Conservation (phyloP, 2,329 filamentous ascomycete genomes). For the Alternaria brassicae region DNA sequence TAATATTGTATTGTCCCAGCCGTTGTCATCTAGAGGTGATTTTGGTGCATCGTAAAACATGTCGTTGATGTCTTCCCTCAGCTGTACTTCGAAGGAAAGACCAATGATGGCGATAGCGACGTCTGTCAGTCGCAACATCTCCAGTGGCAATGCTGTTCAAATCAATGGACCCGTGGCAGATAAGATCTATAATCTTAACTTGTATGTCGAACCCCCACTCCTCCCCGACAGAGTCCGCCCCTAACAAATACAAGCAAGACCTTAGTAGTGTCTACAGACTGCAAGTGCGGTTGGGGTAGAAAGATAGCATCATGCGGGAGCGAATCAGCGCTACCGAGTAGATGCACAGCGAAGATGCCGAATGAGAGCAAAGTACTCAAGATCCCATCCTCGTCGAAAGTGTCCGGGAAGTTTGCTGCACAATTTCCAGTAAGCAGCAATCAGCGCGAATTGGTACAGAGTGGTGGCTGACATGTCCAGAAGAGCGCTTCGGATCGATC, state of each 20-base stretch:
- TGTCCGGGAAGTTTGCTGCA: not conserved
- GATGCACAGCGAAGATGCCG: not conserved
- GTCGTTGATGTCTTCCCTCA: not conserved
- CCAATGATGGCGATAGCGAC: not conserved
- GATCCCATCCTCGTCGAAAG: not conserved
- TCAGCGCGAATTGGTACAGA: not conserved
- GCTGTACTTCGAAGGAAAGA: not conserved
- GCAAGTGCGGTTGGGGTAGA: not conserved
- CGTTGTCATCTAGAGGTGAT: not conserved
- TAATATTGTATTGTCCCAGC: not conserved
- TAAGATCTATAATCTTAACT: not conserved
- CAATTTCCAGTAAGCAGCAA: not conserved
- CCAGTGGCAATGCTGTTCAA: slow-evolving; percentile 8
- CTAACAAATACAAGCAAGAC: slow-evolving; percentile 8
- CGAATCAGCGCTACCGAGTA: not conserved
- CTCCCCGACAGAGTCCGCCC: not conserved
- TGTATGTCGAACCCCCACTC: slow-evolving; percentile 4
- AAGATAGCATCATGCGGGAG: not conserved
- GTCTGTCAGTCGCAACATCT: slow-evolving; percentile 8
- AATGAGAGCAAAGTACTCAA: not conserved
- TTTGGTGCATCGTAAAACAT: not conserved
- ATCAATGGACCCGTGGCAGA: slow-evolving; percentile 3
- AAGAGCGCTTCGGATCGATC: not conserved
- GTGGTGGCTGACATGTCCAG: not conserved
- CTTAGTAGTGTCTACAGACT: not conserved